Evolutionary conservation across 2,329 filamentous ascomycete genomes (phyloP), one percentile per base, ranked within the genome.

Genomic region (Albophoma yamanashiensis): DNA sequence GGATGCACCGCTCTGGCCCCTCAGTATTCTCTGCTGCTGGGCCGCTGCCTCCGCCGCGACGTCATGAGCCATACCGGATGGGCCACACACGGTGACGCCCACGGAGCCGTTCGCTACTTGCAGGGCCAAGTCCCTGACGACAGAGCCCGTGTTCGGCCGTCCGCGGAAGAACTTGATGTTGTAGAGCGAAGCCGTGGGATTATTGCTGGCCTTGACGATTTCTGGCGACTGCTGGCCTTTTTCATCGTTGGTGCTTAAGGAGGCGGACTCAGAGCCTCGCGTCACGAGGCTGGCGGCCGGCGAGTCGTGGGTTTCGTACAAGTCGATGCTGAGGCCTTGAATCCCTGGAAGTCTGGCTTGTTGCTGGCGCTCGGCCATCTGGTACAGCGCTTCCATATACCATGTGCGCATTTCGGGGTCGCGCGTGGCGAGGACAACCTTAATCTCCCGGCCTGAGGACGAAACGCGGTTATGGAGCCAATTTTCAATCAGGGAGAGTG

Each of bases 401-500:
- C 69, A 72, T n/a, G 52, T 58, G 6, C 64, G 65, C 34, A 72
- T 58, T 20, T 64, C 61, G 2, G 62, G 58, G 52, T 70, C 71
- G 31, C 71, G 65, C 12, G 71, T 70, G 2, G 70, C 65, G 39
- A 73, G 61, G 2, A 73, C 59, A 9, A 73, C 67, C 27, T n/a
- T 43, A n/a, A 56, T 52, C 6, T 55, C 2, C 12, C 31, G 40
- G 7, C 15, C 56, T 53, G 12, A 62, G 2, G 74, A 55, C 38
- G 8, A 4, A 20, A 14, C 17, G 5, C 31, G 20, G 36, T 27
- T 31, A 57, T 60, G 20, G 68, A 69, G 9, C 57, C 57, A 61
- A 27, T 76, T 71, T 64, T 80, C 77, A 11, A 82, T 69, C 6
- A 84, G 69, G 0, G 76, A 74, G 0, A 86, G 66, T 1, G 76